Evolutionary conservation across 2,329 filamentous ascomycete genomes (phyloP).

Genomic region (Fusarium nodosum): DNA sequence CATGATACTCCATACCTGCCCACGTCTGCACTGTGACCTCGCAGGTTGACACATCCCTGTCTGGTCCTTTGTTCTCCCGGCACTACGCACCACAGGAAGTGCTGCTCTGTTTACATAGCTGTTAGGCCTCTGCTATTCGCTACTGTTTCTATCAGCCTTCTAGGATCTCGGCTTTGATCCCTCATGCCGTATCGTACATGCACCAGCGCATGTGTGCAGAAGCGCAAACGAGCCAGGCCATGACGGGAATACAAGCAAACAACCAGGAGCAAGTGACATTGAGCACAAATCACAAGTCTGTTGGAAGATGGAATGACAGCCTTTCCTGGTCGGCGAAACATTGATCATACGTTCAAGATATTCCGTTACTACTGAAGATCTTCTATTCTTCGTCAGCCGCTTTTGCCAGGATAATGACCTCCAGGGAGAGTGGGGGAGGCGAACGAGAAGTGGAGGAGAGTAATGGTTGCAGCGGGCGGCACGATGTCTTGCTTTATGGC

Average conservation of each 20-base stretch:
- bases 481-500: conserved; percentile 47
- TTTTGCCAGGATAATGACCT: conserved; percentile 27
- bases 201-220: conserved; percentile 45
- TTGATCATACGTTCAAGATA: not conserved
- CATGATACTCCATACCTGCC: conserved; percentile 26
- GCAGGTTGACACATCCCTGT: conserved; percentile 20
- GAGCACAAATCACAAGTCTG: conserved; percentile 10
- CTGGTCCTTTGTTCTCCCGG: conserved; percentile 29
- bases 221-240: conserved; percentile 27
- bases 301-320: conserved; percentile 25
- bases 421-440: conserved; percentile 44
- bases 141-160: conserved; percentile 42
- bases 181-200: conserved; percentile 44
- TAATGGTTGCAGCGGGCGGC: conserved; percentile 47
- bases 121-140: conserved; percentile 39
- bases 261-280: conserved; percentile 10
- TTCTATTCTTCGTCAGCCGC: conserved; percentile 10
- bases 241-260: conserved; percentile 35
- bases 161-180: conserved; percentile 32
- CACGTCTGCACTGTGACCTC: conserved; percentile 42
- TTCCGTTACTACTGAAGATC: conserved; percentile 14
- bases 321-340: conserved; percentile 1
- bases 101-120: conserved; percentile 34
- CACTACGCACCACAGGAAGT: conserved; percentile 6
- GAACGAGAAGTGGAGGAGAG: conserved; percentile 45